These are phyloP conservation scores for Arthrobotrys musiformis DNA, from an alignment of 2,329 filamentous ascomycete genomes.

Conservation along the genomic window DNA sequence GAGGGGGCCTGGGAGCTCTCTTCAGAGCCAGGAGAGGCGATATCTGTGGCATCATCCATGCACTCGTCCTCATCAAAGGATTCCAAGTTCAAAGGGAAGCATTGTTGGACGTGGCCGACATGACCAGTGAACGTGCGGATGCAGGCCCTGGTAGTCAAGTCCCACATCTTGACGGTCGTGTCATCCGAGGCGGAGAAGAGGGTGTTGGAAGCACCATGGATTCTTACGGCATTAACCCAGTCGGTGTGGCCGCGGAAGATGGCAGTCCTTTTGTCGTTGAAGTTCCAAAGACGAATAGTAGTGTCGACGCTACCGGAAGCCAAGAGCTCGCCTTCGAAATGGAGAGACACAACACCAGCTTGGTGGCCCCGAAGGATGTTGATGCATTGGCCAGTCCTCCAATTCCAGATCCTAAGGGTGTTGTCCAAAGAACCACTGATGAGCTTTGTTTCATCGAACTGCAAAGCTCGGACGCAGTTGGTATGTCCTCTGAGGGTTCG, in stretches of 20 bases:
- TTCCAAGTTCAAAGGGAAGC: slow-evolving; percentile 61
- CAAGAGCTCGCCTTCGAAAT: slow-evolving; percentile 85
- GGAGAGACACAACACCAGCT: slow-evolving; percentile 84
- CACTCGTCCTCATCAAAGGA: slow-evolving; percentile 65
- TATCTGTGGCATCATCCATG: slow-evolving; percentile 67
- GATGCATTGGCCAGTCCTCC: slow-evolving; percentile 87
- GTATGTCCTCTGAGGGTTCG: slow-evolving; percentile 86
- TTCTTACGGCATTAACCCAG: slow-evolving; percentile 95
- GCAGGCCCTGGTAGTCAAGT: slow-evolving; percentile 83
- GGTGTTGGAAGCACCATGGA: slow-evolving; percentile 83
- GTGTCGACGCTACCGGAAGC: slow-evolving; percentile 90
- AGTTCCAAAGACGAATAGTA: slow-evolving; percentile 92
- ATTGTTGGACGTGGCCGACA: slow-evolving; percentile 93
- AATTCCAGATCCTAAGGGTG: slow-evolving; percentile 95
- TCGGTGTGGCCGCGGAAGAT: slow-evolving; percentile 85
- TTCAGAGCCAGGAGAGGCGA: slow-evolving; percentile 70
- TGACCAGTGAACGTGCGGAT: slow-evolving; percentile 85
- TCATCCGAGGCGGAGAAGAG: slow-evolving; percentile 95
- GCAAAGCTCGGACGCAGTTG: slow-evolving; percentile 83
- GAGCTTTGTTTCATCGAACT: slow-evolving; percentile 91
- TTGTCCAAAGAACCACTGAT: slow-evolving; percentile 90
- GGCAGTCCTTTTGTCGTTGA: slow-evolving; percentile 82
- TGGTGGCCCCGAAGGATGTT: slow-evolving; percentile 82
- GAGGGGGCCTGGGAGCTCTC: neutral
- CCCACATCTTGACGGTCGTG: slow-evolving; percentile 90